These are phyloP conservation scores for Arthrobotrys iridis DNA, from an alignment of 2,329 filamentous ascomycete species.

Conservation along the genomic window DNA sequence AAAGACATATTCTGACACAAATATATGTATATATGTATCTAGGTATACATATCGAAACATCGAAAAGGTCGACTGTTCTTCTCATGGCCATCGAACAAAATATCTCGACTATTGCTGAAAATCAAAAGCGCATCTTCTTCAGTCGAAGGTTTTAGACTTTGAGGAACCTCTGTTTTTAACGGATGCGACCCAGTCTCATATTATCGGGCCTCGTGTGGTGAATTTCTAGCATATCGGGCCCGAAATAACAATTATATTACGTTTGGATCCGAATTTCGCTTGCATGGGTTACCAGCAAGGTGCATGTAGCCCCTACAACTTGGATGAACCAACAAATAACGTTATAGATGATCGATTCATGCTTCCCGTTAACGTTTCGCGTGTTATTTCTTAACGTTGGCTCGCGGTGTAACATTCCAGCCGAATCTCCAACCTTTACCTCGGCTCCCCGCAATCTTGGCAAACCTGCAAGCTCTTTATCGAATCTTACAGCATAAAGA, in stretches of 20 bases:
- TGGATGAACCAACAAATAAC: background rate
- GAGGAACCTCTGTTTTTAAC: too few relatives aligned
- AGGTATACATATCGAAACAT: too few relatives aligned
- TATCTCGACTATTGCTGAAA: too few relatives aligned
- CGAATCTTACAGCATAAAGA: background rate
- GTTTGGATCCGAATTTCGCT: background rate
- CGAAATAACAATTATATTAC: background rate
- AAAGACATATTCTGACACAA: too few relatives aligned
- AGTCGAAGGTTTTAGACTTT: too few relatives aligned
- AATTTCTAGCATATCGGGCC: background rate
- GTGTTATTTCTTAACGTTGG: background rate
- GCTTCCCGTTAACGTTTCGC: too few relatives aligned
- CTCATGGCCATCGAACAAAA: too few relatives aligned
- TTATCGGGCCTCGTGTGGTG: too few relatives aligned
- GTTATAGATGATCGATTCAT: background rate
- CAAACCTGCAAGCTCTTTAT: background rate
- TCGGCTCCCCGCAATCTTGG: conserved; percentile 49
- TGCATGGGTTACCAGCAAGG: background rate
- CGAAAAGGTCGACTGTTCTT: too few relatives aligned
- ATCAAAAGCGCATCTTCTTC: too few relatives aligned
- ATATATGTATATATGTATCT: too few relatives aligned
- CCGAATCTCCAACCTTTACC: conserved; percentile 28
- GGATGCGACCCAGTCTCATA: too few relatives aligned
- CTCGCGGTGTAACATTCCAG: conserved; percentile 23
- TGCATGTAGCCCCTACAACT: background rate